Base-by-base conservation (phyloP, 495 filamentous ascomycete genomes). In the Xylaria castorea region DNA sequence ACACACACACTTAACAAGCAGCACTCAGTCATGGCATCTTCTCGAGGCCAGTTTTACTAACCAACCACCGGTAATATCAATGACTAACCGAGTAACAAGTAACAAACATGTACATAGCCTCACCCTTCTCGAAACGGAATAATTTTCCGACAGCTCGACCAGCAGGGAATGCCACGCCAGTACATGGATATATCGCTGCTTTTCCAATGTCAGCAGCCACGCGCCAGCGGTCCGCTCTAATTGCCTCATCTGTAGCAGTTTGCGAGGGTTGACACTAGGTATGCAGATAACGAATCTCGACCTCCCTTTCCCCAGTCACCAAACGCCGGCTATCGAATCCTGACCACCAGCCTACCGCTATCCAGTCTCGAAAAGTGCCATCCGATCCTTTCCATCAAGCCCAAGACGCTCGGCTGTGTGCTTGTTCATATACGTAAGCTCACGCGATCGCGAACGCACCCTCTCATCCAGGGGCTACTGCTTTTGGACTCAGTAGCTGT, bases 11-110 rank as follows among this genome's bases (percentile, higher is more conserved):
- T n/a, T n/a, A n/a, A n/a, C n/a, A n/a, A n/a, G n/a, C n/a, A n/a
- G n/a, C n/a, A n/a, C n/a, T n/a, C n/a, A n/a, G n/a, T n/a, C n/a
- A 55, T 55, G 22, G 12, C 51, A 20, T 32, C 27, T 0, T 20
- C 27, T 51, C 48, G 48, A 58, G 53, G 12, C 53, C n/a, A 18
- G 53, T 58, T 58, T 58, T n/a, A n/a, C n/a, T n/a, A n/a, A 9
- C 25, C 11, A 16, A 22, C 20, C 12, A 38, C 32, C 36, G 16
- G 8, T 30, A 30, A 14, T 30, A 27, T 42, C 16, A 64, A 38
- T 9, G 16, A 44, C 38, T 42, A 25, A 64, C 9, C 44, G 14
- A 64, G 22, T 30, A 14, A 42, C 9, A 25, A 64, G 22, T 30
- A 14, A 42, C 9, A 4, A 55, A 22, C 50, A 1, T 20, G 3